These are phyloP conservation scores for Moniliophthora roreri DNA, from an alignment of 1,284 basidiomycete genomes.

Conservation along the genomic window DNA sequence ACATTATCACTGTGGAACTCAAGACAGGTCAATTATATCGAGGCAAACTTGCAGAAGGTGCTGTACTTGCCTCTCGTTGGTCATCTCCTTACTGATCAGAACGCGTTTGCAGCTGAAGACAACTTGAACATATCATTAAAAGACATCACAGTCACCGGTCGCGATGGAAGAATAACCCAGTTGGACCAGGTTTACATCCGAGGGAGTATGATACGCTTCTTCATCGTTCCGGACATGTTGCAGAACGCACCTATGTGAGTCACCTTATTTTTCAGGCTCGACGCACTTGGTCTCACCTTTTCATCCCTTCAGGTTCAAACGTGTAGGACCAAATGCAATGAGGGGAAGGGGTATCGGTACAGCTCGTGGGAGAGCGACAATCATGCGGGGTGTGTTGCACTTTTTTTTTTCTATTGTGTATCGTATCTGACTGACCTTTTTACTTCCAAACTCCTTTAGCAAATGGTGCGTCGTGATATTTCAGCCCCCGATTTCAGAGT, in stretches of 20 bases:
- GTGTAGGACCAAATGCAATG: constrained; percentile 98
- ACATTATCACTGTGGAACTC: constrained; percentile 96
- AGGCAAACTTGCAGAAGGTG: constrained; percentile 96
- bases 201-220: constrained; percentile 97
- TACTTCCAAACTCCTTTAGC: constrained; percentile 38
- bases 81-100: constrained; percentile 19
- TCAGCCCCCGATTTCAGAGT: constrained; percentile 1
- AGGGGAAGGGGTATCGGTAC: constrained; percentile 98
- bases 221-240: constrained; percentile 99
- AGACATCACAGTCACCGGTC: constrained; percentile 96
- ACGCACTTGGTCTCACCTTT: constrained; percentile 12
- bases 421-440: constrained; percentile 17
- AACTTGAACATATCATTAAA: constrained; percentile 96
- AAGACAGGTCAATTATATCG: constrained; percentile 98
- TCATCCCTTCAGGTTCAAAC: constrained; percentile 83
- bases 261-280: constrained; percentile 12
- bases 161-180: constrained; percentile 99
- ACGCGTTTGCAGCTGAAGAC: constrained; percentile 80
- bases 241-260: constrained; percentile 98
- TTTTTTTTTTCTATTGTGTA: constrained; percentile 5
- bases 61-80: constrained; percentile 15
- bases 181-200: constrained; percentile 99
- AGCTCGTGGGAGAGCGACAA: constrained; percentile 94
- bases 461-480: constrained; percentile 49
- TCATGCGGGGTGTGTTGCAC: constrained; percentile 77